phyloP scores from a whole-genome alignment of 1,139 yeast species.

The Candida albicans region DNA sequence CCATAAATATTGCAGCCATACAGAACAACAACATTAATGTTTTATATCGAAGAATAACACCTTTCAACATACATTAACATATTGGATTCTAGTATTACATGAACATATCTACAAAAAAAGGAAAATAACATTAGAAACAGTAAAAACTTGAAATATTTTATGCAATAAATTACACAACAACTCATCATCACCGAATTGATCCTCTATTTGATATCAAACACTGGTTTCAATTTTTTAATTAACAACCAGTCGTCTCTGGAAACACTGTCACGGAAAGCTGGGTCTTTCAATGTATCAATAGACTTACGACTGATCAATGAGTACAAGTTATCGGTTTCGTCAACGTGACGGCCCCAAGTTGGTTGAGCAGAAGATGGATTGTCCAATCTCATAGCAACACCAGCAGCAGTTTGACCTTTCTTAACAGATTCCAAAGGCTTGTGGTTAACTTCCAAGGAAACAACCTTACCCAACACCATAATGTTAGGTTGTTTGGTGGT shows the following conservation, averaged over 20 bases:
- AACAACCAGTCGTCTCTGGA: slow-evolving; percentile 94
- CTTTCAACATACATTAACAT: not conserved
- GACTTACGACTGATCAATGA: slow-evolving; percentile 86
- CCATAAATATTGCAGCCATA: not conserved
- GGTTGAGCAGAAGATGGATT: slow-evolving; percentile 92
- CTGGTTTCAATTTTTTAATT: slow-evolving; percentile 82
- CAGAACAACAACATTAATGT: not conserved
- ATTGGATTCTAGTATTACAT: not conserved
- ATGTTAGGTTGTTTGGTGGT: slow-evolving; percentile 72
- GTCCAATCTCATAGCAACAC: slow-evolving; percentile 98
- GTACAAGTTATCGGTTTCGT: slow-evolving; percentile 84
- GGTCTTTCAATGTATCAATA: slow-evolving; percentile 96
- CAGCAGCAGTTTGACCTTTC: slow-evolving; percentile 95
- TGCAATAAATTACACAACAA: not conserved
- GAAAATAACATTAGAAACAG: not conserved
- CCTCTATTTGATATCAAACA: slow-evolving; percentile 64
- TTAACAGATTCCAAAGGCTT: slow-evolving; percentile 75
- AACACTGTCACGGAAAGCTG: slow-evolving; percentile 93
- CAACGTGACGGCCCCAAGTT: slow-evolving; percentile 98
- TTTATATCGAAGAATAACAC: not conserved
- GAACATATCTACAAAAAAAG: not conserved
- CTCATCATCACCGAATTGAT: not conserved
- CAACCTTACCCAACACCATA: slow-evolving; percentile 80
- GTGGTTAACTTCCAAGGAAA: slow-evolving; percentile 92
- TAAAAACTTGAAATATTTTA: not conserved